Percentiles rank a stretch among this genome's conserved stretches.
Evolutionary conservation across 2,329 filamentous ascomycete species (phyloP).

Genomic region (Podosphaera xanthii): DNA sequence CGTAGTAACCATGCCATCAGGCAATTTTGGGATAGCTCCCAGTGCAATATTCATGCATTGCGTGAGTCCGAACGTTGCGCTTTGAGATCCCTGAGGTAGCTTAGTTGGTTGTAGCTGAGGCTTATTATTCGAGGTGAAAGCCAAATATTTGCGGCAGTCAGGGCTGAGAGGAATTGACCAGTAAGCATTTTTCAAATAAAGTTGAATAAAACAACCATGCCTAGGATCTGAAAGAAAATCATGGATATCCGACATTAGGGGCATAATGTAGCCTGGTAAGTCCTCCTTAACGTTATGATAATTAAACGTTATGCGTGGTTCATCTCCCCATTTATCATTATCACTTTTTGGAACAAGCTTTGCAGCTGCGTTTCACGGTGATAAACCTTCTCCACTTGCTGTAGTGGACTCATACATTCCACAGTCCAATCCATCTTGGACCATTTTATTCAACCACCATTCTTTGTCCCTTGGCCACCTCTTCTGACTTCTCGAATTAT

Average conservation of each 20-base stretch:
- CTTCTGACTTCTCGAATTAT: neutral
- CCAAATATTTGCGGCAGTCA: neutral
- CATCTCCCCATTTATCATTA: neutral
- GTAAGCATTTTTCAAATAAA: neutral
- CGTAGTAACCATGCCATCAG: neutral
- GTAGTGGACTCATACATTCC: neutral
- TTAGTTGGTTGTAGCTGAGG: neutral
- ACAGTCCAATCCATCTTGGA: neutral
- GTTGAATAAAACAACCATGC: neutral
- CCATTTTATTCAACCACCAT: neutral
- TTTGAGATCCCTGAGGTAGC: neutral
- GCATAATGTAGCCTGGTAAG: neutral
- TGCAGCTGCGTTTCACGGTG: neutral
- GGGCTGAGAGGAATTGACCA: neutral
- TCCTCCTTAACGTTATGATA: neutral
- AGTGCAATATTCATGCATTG: constrained; percentile 1
- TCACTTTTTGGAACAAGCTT: neutral
- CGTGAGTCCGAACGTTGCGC: neutral
- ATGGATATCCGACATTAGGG: neutral
- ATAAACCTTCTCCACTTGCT: neutral
- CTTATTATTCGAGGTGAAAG: neutral
- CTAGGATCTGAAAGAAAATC: neutral
- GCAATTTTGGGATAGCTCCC: neutral
- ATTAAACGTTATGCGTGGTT: neutral
- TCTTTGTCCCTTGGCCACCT: neutral